Evolutionary conservation across 148 eudicot species (phyloP), one percentile per base, ranked within the genome.

Genomic region (Camellia lanceoleosa): DNA sequence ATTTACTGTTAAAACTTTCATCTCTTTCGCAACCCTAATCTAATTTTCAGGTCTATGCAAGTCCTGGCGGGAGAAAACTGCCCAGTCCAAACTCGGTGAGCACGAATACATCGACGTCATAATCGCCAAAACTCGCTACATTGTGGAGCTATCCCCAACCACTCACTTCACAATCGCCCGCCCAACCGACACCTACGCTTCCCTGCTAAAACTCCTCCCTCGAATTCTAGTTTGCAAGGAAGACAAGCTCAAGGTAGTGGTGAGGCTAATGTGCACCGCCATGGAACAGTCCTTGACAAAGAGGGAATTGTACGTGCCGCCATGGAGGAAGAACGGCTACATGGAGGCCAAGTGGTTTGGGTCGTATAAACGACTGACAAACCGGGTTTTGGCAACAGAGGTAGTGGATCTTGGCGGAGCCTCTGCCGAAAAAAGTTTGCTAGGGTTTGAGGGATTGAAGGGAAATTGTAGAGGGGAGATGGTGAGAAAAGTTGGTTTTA

Each of bases 61-160:
- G 64, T 70, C 80, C 23, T 30, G 76, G 77, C 77, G 84, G 77
- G 58, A 18, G 71, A 77, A 77, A 82, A 69, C 77, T 16, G 30
- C 44, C 4, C 13, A 44, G 4, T 47, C 56, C 38, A 80, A 64
- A 2, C 54, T 65, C 8, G 87, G 87, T 1, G 75, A 68, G 2
- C 70, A 84, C 74, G 84, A 84, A 55, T 84, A 78, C 82, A 63
- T 84, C 30, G 87, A 84, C 82, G 61, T 84, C 0, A n/a, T 81
- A 16, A 20, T 69, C 3, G n/a, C 79, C 19, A 46, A 19, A 8
- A 67, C 55, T 7, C 83, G 87, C 46, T 81, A 81, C 79, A 77
- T 84, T 5, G 63, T 84, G 3, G 87, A 81, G 49, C 20, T 79
- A 9, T 82, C 83, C 13, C 60, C 76, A 13, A 41, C 68, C 5